Base-by-base conservation (phyloP, 108 stramenopile species). In the Cyclotella kingstonii region DNA sequence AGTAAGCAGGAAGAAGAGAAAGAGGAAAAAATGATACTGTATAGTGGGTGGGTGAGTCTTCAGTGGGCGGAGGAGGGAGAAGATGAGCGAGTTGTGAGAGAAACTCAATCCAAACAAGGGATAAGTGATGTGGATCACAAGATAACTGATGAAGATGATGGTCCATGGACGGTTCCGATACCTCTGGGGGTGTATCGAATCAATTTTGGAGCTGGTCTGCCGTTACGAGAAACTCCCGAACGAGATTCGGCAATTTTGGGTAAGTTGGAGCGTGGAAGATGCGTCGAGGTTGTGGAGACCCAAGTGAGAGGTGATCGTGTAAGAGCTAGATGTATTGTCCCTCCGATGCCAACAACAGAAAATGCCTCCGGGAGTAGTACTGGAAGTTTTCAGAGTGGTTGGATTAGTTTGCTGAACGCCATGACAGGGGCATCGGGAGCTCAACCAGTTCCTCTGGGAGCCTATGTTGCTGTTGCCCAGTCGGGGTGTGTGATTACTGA, bases 131-230 rank as follows among this genome's bases (percentile, higher is more conserved):
- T 30, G 31, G 49, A 50, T 29, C 49, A 50, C 31, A 27, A 29
- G 1, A 29, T 60, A 14, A 29, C 63, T 5, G 72, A 73, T 36
- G 72, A 66, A 34, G 72, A 73, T 44, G 56, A 34, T 10, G 72
- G 72, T 39, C 72, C 72, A 27, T 73, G 72, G 72, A 68, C 67
- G 5, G 73, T 66, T 31, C 73, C 73, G 7, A 48, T 74, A 6
- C 56, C 73, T 36, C 35, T 66, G 35, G 73, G 73, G 30, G 73
- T 74, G 10, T 74, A 74, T 27, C 29, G 64, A 18, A 60, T 74
- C 42, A 60, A 56, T 21, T 74, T 74, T 44, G 21, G 17, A 8
- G 64, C 45, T 1, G 73, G 73, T 10, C 41, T 74, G 11, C 73
- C 73, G 15, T 29, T 74, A 11, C 31, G 73, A 14, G 44, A 59